Evolutionary conservation across 805 yeast genomes (phyloP).

Genomic region (Monosporozyma servazzii): DNA sequence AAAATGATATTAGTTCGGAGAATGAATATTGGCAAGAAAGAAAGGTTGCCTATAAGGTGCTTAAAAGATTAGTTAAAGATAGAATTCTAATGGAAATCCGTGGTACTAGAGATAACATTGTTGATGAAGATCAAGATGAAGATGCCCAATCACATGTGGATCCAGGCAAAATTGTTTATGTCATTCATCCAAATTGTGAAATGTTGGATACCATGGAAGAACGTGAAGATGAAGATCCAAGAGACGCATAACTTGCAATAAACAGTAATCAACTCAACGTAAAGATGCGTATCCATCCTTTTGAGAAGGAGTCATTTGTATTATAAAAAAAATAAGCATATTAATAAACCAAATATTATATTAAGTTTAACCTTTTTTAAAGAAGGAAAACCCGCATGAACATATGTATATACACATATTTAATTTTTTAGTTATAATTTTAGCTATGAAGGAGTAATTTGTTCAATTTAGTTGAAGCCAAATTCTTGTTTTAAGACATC

Average conservation of each 20-base stretch:
- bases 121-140: slow-evolving; percentile 27
- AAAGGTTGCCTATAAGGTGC: slow-evolving; percentile 64
- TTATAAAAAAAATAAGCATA: neutral
- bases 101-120: slow-evolving; percentile 37
- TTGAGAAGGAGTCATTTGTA: neutral
- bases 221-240: slow-evolving; percentile 4
- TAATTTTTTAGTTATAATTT: neutral
- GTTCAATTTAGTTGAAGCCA: neutral
- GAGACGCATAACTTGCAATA: neutral
- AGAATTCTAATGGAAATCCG: slow-evolving; percentile 66
- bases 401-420: neutral
- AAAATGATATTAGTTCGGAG: slow-evolving; percentile 60
- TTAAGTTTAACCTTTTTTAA: no score
- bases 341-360: neutral
- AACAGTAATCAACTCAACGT: neutral
- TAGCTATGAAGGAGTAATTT: neutral
- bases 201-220: slow-evolving; percentile 41
- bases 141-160: slow-evolving; percentile 21
- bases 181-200: slow-evolving; percentile 77
- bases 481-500: slow-evolving; percentile 51
- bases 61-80: slow-evolving; percentile 76
- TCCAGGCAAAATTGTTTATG: slow-evolving; percentile 35
- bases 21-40: slow-evolving; percentile 63
- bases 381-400: neutral
- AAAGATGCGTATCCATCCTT: neutral